A percentile compares a stretch with the other conserved stretches of the same genome.
These are phyloP conservation scores for Penicillium sp. DNA, from an alignment of 2,329 filamentous ascomycete species.

Conservation along the genomic window DNA sequence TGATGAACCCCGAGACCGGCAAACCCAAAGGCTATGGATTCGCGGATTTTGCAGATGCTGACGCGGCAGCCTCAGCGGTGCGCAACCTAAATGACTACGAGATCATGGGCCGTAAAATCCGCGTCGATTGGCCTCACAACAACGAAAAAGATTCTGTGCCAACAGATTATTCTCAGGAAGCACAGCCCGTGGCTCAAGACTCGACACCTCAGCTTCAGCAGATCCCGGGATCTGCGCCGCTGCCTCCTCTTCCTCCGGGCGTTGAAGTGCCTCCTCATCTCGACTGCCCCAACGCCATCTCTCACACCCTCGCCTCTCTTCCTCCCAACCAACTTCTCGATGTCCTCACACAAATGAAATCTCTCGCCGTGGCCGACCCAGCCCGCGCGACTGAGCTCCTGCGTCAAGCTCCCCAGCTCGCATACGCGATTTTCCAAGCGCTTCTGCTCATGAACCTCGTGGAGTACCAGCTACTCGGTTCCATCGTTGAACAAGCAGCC, in stretches of 20 bases:
- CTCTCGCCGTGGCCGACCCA: conserved; percentile 77
- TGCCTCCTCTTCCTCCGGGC: conserved; percentile 81
- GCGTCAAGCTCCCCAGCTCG: conserved; percentile 83
- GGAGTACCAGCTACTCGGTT: conserved; percentile 75
- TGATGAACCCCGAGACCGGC: conserved; percentile 93
- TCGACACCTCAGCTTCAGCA: conserved; percentile 34
- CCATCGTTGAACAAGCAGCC: conserved; percentile 67
- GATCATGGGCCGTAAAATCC: conserved; percentile 88
- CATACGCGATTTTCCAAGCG: conserved; percentile 93
- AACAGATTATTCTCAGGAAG: conserved; percentile 48
- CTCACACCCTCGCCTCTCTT: conserved; percentile 80
- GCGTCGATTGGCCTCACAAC: conserved; percentile 95
- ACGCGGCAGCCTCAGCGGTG: conserved; percentile 88
- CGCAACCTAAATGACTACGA: conserved; percentile 94
- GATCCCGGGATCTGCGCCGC: conserved; percentile 50
- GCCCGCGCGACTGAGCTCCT: conserved; percentile 81
- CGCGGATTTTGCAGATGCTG: conserved; percentile 89
- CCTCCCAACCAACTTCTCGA: conserved; percentile 88
- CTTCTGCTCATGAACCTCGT: conserved; percentile 90
- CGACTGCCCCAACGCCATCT: conserved; percentile 86
- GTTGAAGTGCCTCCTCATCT: conserved; percentile 80
- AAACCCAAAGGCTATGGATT: conserved; percentile 96
- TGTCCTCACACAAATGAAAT: conserved; percentile 92
- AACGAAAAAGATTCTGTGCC: conserved; percentile 68
- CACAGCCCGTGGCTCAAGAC: conserved; percentile 36